These are phyloP conservation scores for Nigrospora oryzae DNA, from an alignment of 2,329 filamentous ascomycete species.

Conservation along the genomic window DNA sequence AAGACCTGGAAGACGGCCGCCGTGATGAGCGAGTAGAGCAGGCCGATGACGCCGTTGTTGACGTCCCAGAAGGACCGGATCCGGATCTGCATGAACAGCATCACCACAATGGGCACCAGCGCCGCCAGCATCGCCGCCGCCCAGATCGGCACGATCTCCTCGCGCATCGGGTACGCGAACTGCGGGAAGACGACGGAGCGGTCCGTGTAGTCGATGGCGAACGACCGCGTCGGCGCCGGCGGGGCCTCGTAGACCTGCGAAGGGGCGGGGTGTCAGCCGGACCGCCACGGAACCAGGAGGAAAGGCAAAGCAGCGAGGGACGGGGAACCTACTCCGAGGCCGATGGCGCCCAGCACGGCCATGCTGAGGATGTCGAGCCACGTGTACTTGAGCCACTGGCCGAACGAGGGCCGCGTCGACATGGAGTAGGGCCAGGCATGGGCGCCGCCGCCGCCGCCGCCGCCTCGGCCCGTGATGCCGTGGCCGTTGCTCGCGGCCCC, in stretches of 20 bases:
- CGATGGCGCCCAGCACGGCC: conserved; percentile 55
- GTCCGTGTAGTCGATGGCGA: conserved; percentile 57
- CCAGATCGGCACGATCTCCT: conserved; percentile 66
- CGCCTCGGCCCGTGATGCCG: neutral
- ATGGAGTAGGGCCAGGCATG: conserved; percentile 26
- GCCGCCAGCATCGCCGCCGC: conserved; percentile 57
- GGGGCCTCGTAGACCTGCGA: conserved; percentile 51
- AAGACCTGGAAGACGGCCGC: conserved; percentile 72
- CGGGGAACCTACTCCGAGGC: conserved; percentile 50
- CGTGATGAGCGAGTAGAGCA: conserved; percentile 61
- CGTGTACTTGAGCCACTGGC: conserved; percentile 61
- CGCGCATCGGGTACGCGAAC: conserved; percentile 62
- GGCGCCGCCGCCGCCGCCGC: neutral
- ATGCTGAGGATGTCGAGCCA: conserved; percentile 63
- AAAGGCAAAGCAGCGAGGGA: neutral
- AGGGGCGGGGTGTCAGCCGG: neutral
- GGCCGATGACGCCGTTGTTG: conserved; percentile 63
- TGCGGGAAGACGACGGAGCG: conserved; percentile 58
- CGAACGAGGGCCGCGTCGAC: conserved; percentile 49
- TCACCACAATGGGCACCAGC: conserved; percentile 56
- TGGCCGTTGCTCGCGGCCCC: neutral
- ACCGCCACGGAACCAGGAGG: too few relatives aligned
- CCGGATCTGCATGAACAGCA: conserved; percentile 59
- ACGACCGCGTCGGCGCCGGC: conserved; percentile 60
- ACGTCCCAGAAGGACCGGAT: conserved; percentile 61